phyloP scores from a whole-genome alignment of 1,284 basidiomycete genomes.

The Anthracocystis walkeri region DNA sequence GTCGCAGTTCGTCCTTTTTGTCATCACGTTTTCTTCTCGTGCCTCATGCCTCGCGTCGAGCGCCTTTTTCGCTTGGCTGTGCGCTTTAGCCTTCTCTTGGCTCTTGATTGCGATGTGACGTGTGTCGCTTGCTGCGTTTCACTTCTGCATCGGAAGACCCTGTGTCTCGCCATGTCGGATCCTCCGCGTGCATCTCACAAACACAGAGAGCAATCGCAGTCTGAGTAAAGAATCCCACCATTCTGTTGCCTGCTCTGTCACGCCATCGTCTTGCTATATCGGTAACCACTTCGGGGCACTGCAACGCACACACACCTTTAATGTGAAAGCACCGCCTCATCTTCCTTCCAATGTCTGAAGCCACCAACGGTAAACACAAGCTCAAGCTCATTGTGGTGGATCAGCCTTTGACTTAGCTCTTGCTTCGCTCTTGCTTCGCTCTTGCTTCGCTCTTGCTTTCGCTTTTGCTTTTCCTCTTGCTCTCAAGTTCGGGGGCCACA shows the following conservation, averaged over 20 bases:
- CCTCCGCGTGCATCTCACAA: not conserved
- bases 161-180: constrained; percentile 1
- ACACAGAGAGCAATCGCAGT: not conserved
- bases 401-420: not conserved
- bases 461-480: constrained; percentile 1
- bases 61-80: constrained; percentile 2
- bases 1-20: not conserved
- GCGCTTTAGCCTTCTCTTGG: not conserved
- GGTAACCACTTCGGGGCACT: not conserved
- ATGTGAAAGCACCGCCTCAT: not conserved
- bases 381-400: not conserved
- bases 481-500: not conserved
- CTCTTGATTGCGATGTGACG: not conserved
- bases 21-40: not conserved
- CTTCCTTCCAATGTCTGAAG: not conserved
- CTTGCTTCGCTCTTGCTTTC: constrained; percentile 1
- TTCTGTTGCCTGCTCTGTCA: not conserved
- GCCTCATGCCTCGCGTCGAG: constrained; percentile 11
- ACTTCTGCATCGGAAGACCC: too few species aligned
- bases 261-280: too few species aligned
- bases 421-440: not conserved
- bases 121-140: not conserved
- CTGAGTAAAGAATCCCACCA: not conserved
- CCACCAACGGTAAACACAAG: constrained; percentile 1
- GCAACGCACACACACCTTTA: constrained; percentile 5